Evolutionary conservation across 2,329 filamentous ascomycete genomes (phyloP).

Genomic region (Ophiostoma himal-ulmi): DNA sequence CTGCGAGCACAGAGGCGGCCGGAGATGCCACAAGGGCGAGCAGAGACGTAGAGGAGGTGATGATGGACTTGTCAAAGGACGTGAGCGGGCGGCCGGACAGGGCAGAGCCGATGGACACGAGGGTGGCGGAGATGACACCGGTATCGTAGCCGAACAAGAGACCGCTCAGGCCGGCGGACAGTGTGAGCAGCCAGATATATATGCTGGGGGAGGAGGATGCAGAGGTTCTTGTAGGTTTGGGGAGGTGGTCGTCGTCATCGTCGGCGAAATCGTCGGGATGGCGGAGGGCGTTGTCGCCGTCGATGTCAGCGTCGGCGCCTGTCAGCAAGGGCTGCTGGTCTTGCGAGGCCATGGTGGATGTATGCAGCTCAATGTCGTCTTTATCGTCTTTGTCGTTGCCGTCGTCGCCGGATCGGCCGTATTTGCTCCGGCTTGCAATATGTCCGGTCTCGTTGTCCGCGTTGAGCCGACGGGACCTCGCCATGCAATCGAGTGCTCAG

Average conservation of each 20-base stretch:
- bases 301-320: background rate
- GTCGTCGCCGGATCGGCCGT: background rate
- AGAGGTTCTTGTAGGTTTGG: background rate
- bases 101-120: slow-evolving; percentile 57
- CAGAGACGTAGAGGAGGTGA: slow-evolving; percentile 63
- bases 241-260: background rate
- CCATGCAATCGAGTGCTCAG: slow-evolving; percentile 2
- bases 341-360: background rate
- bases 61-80: slow-evolving; percentile 62
- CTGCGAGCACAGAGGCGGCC: slow-evolving; percentile 58
- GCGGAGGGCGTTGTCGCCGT: background rate
- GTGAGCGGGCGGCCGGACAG: slow-evolving; percentile 53
- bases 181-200: slow-evolving; percentile 57
- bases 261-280: background rate
- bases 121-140: slow-evolving; percentile 62
- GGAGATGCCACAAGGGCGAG: slow-evolving; percentile 60
- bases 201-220: slow-evolving; percentile 33
- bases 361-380: slow-evolving; percentile 17
- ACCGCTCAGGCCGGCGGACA: slow-evolving; percentile 61
- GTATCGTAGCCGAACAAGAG: slow-evolving; percentile 65
- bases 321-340: slow-evolving; percentile 6
- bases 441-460: slow-evolving; percentile 11
- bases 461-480: slow-evolving; percentile 13
- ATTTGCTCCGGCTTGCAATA: slow-evolving; percentile 1
- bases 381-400: background rate